These are phyloP conservation scores for Stenogyne calaminthoides DNA, from an alignment of 305 asterid species.

Conservation along the genomic window DNA sequence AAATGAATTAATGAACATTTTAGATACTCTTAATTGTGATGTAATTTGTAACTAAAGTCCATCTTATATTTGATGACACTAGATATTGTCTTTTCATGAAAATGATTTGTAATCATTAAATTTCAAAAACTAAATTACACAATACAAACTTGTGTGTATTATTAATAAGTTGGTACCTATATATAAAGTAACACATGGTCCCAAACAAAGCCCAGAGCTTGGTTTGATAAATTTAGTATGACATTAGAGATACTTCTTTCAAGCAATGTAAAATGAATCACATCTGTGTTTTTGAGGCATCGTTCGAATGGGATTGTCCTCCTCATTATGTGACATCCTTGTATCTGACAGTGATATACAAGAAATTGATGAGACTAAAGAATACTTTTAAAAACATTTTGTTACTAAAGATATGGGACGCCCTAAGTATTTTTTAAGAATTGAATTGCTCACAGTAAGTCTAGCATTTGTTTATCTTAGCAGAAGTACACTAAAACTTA, in stretches of 20 bases:
- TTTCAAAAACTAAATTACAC: background rate
- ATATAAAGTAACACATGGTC: background rate
- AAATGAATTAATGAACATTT: background rate
- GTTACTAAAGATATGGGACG: background rate
- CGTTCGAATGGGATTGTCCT: background rate
- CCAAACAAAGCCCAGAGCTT: background rate
- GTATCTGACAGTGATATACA: background rate
- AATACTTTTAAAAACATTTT: background rate
- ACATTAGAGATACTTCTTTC: background rate
- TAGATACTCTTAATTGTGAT: background rate
- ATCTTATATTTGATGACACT: background rate
- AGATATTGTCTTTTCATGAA: background rate
- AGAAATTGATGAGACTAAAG: background rate
- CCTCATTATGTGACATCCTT: background rate
- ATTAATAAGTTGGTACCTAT: background rate
- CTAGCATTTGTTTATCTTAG: background rate
- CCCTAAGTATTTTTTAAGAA: background rate
- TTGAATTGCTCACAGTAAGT: background rate
- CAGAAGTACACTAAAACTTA: background rate
- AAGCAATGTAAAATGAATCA: background rate
- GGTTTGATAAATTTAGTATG: background rate
- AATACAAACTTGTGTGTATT: background rate
- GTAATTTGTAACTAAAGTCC: background rate
- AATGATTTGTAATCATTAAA: background rate
- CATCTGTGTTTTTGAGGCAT: background rate